Conservation (phyloP, 352 stramenopile species). For the Pythium volutum region DNA sequence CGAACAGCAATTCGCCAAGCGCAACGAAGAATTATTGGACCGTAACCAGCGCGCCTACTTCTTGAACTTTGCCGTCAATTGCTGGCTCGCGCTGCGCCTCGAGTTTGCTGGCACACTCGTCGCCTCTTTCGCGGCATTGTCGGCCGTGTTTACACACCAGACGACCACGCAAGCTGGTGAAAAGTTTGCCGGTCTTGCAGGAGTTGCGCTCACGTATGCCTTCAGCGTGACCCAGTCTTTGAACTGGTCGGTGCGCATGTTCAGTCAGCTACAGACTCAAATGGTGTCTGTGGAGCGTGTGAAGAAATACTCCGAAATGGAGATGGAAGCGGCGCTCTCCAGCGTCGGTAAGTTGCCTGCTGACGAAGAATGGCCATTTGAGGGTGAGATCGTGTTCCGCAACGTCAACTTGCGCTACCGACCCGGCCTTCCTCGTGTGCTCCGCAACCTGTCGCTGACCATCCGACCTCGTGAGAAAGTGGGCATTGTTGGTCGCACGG, state of each 20-base stretch:
- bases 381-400: slow-evolving; percentile 31
- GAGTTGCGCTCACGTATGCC: slow-evolving; percentile 76
- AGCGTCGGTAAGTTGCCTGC: slow-evolving; percentile 20
- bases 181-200: slow-evolving; percentile 56
- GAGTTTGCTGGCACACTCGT: slow-evolving; percentile 72
- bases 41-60: slow-evolving; percentile 74
- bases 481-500: slow-evolving; percentile 27
- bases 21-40: slow-evolving; percentile 56
- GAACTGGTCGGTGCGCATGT: slow-evolving; percentile 72
- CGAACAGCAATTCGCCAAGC: slow-evolving; percentile 47
- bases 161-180: slow-evolving; percentile 83
- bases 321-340: slow-evolving; percentile 44
- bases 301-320: slow-evolving; percentile 63
- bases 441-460: slow-evolving; percentile 31
- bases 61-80: slow-evolving; percentile 70
- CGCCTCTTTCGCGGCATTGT: slow-evolving; percentile 46
- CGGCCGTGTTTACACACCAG: slow-evolving; percentile 51
- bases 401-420: slow-evolving; percentile 39
- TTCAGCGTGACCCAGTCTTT: slow-evolving; percentile 77
- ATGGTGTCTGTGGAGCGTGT: slow-evolving; percentile 81
- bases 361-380: slow-evolving; percentile 24
- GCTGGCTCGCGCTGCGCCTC: slow-evolving; percentile 72
- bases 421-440: slow-evolving; percentile 33
- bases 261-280: slow-evolving; percentile 74
- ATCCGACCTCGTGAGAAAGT: slow-evolving; percentile 31